These are phyloP conservation scores for Eucalyptus regnans DNA, from an alignment of 345 rosid species.

Conservation along the genomic window DNA sequence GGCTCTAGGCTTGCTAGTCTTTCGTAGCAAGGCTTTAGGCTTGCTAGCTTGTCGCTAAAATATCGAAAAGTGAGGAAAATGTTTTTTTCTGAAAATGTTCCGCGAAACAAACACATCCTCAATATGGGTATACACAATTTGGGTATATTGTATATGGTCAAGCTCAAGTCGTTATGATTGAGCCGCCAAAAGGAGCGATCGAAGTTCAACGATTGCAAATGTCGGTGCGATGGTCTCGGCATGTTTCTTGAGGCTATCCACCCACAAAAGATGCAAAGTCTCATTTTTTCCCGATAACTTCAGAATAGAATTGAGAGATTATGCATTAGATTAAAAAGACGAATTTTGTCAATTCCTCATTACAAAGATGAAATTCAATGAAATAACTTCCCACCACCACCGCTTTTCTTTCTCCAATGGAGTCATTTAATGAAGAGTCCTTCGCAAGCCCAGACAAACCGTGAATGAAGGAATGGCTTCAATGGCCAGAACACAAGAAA, in stretches of 20 bases:
- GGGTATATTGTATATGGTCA: not conserved
- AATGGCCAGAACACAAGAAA: not conserved
- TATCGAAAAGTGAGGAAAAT: accelerated
- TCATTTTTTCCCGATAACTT: not conserved
- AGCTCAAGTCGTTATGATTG: not conserved
- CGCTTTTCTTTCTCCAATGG: not conserved
- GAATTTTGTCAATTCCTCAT: not conserved
- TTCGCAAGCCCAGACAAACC: not conserved
- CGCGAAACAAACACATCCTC: accelerated
- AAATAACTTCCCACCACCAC: not conserved
- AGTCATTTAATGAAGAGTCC: not conserved
- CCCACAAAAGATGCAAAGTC: not conserved
- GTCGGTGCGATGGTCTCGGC: not conserved
- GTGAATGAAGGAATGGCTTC: not conserved
- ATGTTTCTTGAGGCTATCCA: not conserved
- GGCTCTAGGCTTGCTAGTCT: too few species aligned
- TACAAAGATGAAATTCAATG: not conserved
- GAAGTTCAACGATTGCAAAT: not conserved
- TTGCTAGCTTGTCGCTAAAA: too few species aligned
- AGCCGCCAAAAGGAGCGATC: not conserved
- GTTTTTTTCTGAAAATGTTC: accelerated
- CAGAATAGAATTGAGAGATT: not conserved
- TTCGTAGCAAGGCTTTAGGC: too few species aligned
- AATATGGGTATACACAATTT: not conserved
- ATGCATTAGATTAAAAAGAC: not conserved